Base-by-base conservation (phyloP, 1,139 yeast genomes). In the Dujonia santamariae region DNA sequence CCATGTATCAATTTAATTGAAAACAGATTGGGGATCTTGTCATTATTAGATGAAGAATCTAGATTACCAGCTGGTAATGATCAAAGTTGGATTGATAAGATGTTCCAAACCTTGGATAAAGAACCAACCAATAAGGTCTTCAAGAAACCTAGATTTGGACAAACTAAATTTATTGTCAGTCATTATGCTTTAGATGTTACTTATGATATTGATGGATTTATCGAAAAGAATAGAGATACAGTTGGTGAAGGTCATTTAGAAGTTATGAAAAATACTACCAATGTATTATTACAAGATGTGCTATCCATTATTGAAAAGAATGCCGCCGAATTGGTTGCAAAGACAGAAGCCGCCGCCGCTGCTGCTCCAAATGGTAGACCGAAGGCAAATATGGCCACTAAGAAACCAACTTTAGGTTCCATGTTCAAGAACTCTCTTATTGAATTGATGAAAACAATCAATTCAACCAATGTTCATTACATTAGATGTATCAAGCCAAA, bases 401-500 rank as follows among this genome's bases (percentile, higher is more conserved):
- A 84, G 53, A 90, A 92, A 54, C 97, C 97, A 34, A 92, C 98
- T 0, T 72, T 92, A 40, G 98, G 98, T 26, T 85, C 95, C 7
- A 87, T 90, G 61, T 92, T 92, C 73, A 92, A 92, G 58, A 81
- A 81, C 42, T 90, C 97, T 4, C 74, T 92, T 61, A 85, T 87
- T 47, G 97, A 90, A 49, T 76, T 92, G 47, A 92, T 92, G 98
- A 71, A 67, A 35, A 92, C 97, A 1, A 92, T 92, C 42, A 79
- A 90, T 58, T 84, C 96, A 1, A 92, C 97, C 1, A 90, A 92
- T 54, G 98, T 84, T 28, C 98, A 92, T 60, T 92, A 92, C 54
- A 92, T 92, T 53, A 84, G 98, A 58, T 92, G 98, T 71, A 92
- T 92, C 57, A 92, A 92, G 59, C 98, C 98, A 7, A 92, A 92